Evolutionary conservation across 1,284 basidiomycete species (phyloP), one percentile per base, ranked within the genome.

Genomic region (Cutaneotrichosporon sp.): DNA sequence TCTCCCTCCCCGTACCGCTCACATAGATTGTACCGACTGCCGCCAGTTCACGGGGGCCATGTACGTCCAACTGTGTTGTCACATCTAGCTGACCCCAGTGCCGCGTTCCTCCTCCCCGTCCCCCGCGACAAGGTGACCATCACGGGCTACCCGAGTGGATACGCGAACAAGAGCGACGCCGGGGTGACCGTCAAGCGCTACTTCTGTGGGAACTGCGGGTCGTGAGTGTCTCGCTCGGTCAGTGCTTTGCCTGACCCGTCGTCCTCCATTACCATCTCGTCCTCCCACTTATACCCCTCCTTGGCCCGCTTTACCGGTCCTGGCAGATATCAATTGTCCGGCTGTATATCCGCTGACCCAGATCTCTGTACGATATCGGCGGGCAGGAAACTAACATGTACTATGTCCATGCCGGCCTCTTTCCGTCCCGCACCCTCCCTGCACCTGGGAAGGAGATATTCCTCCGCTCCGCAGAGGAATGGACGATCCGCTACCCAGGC

Each of bases 31-130:
- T 32, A 50, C 34, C 47, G 58, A 59, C 34, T 59, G 58, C 47
- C 58, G 58, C 49, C 47, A 59, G 46, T 59, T 59, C 32, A 59
- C 58, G 4, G 58, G 58, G n/a, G 58, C 58, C 8, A 52, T 59
- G 58, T 59, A 34, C 7, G 46, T 47, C 34, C 34, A 36, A 1
- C 32, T 8, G n/a, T 57, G 8, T 13, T 38, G 14, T 2, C 56
- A 5, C 8, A 5, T 16, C 18, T 7, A 21, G 30, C 56, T 58
- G 31, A 58, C 46, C 5, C 16, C 56, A 58, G 56, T 42, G 56
- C 56, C 18, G 56, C 56, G 18, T 58, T 58, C 42, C 56, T 58
- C 42, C 40, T 58, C 30, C 56, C 14, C 31, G 21, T 31, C 6
- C 26, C 40, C 16, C 40, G 42, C 14, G 9, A 11, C 9, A 22